Evolutionary conservation across 768 basidiomycete genomes (phyloP).

Genomic region (Podaxis sp.): DNA sequence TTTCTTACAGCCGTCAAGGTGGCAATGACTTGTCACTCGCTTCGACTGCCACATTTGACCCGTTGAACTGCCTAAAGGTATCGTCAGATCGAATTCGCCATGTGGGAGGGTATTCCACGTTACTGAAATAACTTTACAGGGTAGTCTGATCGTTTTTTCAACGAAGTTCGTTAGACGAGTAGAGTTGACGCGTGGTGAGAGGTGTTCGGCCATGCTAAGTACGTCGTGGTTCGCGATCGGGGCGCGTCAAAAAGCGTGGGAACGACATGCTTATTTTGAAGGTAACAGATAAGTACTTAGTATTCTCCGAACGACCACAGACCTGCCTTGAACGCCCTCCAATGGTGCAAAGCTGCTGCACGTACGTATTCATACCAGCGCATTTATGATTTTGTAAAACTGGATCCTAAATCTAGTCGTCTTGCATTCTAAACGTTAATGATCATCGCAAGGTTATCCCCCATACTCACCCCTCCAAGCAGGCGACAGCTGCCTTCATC

Average conservation of each 20-base stretch:
- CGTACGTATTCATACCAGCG: too few relatives aligned
- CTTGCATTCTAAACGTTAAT: too few relatives aligned
- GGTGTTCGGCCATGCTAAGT: constrained; percentile 16
- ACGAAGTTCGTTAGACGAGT: constrained; percentile 51
- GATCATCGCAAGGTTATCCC: constrained; percentile 4
- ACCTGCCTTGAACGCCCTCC: too few relatives aligned
- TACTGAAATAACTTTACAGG: constrained; percentile 61
- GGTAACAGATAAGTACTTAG: too few relatives aligned
- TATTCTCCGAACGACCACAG: too few relatives aligned
- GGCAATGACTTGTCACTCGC: constrained; percentile 59
- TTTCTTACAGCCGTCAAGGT: constrained; percentile 36
- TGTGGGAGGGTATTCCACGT: constrained; percentile 20
- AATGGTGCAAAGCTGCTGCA: too few relatives aligned
- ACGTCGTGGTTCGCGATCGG: neutral
- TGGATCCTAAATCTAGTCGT: too few relatives aligned
- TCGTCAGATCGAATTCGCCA: neutral
- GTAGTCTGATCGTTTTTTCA: constrained; percentile 57
- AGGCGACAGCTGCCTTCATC: constrained; percentile 30
- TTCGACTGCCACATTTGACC: constrained; percentile 47
- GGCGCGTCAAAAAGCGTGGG: too few relatives aligned
- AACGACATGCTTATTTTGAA: too few relatives aligned
- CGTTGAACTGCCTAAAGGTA: neutral
- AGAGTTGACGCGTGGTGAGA: constrained; percentile 61
- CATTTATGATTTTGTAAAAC: too few relatives aligned
- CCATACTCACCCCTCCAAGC: constrained; percentile 7